Conservation (phyloP, 2,329 filamentous ascomycete species). For the Dactylella cylindrospora region DNA sequence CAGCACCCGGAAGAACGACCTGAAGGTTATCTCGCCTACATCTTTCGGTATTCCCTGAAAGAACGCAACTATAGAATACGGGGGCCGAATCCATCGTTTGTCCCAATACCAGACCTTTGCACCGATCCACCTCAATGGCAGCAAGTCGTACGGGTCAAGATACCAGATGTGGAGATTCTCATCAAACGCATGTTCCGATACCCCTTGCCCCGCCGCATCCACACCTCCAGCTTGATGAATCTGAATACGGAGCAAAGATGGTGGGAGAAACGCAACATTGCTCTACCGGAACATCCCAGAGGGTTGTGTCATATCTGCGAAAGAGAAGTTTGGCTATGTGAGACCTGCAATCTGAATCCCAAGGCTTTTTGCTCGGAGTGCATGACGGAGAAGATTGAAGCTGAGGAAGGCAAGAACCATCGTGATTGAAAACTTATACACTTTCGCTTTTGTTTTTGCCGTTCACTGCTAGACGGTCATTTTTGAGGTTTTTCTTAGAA, state of each 20-base stretch:
- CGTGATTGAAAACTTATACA: too few relatives aligned
- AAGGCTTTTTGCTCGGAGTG: slow-evolving; percentile 38
- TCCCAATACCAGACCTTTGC: slow-evolving; percentile 6
- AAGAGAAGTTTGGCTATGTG: slow-evolving; percentile 38
- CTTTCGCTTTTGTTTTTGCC: too few relatives aligned
- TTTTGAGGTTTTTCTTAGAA: too few relatives aligned
- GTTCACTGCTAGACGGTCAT: too few relatives aligned
- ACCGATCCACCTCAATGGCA: too few relatives aligned
- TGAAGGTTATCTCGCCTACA: slow-evolving; percentile 27
- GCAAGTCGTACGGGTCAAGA: too few relatives aligned
- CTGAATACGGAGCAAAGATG: slow-evolving; percentile 11
- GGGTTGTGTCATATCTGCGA: slow-evolving; percentile 23
- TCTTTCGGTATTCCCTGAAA: slow-evolving; percentile 31
- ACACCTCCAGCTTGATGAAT: slow-evolving; percentile 4
- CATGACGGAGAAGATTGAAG: too few relatives aligned
- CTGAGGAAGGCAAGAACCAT: too few relatives aligned
- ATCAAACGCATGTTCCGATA: slow-evolving; percentile 37
- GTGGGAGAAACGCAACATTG: slow-evolving; percentile 33
- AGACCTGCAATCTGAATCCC: slow-evolving; percentile 25
- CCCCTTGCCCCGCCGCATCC: slow-evolving; percentile 29
- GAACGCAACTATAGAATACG: slow-evolving; percentile 25
- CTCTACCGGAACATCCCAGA: slow-evolving; percentile 26
- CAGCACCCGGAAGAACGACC: slow-evolving; percentile 7
- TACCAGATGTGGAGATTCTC: slow-evolving; percentile 25
- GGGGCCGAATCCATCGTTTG: slow-evolving; percentile 23